Evolutionary conservation across 106 monocot genomes (phyloP).

Genomic region (Ottelia alismoides): DNA sequence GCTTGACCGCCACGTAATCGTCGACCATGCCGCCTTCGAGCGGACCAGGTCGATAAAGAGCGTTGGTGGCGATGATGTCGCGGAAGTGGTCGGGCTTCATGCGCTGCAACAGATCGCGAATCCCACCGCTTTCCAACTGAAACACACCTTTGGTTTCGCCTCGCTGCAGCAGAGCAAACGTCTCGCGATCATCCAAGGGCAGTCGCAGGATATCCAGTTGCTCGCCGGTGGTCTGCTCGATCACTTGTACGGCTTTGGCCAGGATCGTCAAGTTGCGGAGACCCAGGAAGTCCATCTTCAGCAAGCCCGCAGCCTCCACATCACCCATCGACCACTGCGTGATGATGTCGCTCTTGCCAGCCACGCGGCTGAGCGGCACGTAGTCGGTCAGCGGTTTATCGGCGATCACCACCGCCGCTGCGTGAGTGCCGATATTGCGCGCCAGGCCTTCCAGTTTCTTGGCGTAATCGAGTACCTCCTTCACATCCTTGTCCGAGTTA

Average conservation of each 20-base stretch:
- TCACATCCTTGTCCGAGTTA: neutral
- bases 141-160: neutral
- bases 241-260: neutral
- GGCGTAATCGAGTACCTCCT: neutral
- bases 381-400: neutral
- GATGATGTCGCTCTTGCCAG: neutral
- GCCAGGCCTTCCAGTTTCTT: neutral
- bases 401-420: neutral
- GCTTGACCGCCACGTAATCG: neutral
- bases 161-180: neutral
- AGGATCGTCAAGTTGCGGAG: neutral
- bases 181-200: neutral
- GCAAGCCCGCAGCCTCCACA: neutral
- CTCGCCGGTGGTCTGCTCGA: no score
- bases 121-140: neutral
- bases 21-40: neutral
- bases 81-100: neutral
- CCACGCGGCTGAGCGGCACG: no score
- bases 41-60: neutral
- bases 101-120: neutral
- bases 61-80: neutral
- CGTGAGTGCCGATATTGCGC: neutral
- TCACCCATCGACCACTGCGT: neutral
- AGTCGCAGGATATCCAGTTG: no score
- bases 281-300: neutral